Evolutionary conservation across 805 yeast species (phyloP).

Genomic region (Metschnikowia anglica): DNA sequence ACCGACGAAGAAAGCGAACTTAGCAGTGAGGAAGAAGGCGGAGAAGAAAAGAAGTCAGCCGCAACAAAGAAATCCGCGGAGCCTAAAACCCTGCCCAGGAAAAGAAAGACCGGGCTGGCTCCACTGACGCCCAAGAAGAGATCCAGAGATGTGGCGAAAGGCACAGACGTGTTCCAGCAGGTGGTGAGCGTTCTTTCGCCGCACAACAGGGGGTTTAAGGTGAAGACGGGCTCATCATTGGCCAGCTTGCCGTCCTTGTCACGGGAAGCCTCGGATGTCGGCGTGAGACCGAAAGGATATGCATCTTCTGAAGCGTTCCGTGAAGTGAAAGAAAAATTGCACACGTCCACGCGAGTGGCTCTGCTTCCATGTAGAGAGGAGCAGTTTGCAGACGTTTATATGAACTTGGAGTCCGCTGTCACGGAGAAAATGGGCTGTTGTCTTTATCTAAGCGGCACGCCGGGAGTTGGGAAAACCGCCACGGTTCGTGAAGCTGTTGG

Average conservation of each 20-base stretch:
- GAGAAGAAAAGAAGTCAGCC: neutral
- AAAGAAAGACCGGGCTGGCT: constrained; percentile 6
- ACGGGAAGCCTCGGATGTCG: constrained; percentile 8
- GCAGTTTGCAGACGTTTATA: constrained; percentile 70
- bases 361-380: constrained; percentile 83
- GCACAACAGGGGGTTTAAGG: constrained; percentile 26
- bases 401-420: constrained; percentile 69
- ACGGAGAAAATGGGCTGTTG: constrained; percentile 74
- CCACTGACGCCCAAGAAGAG: constrained; percentile 7
- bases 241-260: constrained; percentile 25
- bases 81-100: constrained; percentile 7
- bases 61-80: neutral
- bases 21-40: neutral
- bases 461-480: constrained; percentile 97
- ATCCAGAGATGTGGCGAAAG: constrained; percentile 5
- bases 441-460: constrained; percentile 91
- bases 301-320: constrained; percentile 34
- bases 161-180: constrained; percentile 12
- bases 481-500: constrained; percentile 84
- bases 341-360: constrained; percentile 45
- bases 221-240: constrained; percentile 22
- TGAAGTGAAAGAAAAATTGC: constrained; percentile 41
- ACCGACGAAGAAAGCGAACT: neutral
- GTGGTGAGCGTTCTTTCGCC: constrained; percentile 25
- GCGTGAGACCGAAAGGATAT: constrained; percentile 16